Base-by-base conservation (phyloP, 176 grass and related monocot species). In the Oryza glaberrima region DNA sequence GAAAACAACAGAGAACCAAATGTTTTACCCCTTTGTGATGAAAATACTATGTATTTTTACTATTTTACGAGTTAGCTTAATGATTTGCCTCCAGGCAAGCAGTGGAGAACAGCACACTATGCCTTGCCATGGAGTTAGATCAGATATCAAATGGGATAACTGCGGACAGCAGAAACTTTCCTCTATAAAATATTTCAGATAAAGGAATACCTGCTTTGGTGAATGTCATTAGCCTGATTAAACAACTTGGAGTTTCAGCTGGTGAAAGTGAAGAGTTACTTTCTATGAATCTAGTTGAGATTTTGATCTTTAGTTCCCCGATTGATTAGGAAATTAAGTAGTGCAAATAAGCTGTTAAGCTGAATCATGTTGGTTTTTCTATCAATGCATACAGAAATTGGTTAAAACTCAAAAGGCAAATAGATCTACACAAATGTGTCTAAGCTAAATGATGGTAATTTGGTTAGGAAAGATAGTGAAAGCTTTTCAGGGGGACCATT, bases 231-330 rank as follows among this genome's bases (percentile, higher is more conserved):
- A 28, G 16, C 65, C 11, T 35, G 74, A 82, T 43, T 5, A 75
- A 79, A 72, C 41, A 88, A 86, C 11, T 78, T 81, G 88, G 75
- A 77, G 47, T 78, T 28, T 26, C 81, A 38, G 65, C 45, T 63
- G 80, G 65, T 83, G 70, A 88, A 19, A 90, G 81, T 26, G 87
- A 85, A 63, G 73, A 40, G 28, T 86, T 88, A 30, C 72, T 92
- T 41, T 74, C 52, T 34, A 83, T 75, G 77, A 84, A 83, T 69
- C 11, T 76, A 74, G 82, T 78, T 11, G 79, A 82, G 16, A 73
- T 77, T 11, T 73, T 85, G 69, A 87, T 88, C 41, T 90, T 87
- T 74, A 68, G 81, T 72, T 74, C 22, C 51, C 38, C 38, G 40
- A 81, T 72, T 64, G 83, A 22, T 82, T 47, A 47, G 68, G 34